Percentiles rank a stretch among this genome's conserved stretches.
Evolutionary conservation across 495 filamentous ascomycete species (phyloP).

Genomic region (Annulohypoxylon bovei): DNA sequence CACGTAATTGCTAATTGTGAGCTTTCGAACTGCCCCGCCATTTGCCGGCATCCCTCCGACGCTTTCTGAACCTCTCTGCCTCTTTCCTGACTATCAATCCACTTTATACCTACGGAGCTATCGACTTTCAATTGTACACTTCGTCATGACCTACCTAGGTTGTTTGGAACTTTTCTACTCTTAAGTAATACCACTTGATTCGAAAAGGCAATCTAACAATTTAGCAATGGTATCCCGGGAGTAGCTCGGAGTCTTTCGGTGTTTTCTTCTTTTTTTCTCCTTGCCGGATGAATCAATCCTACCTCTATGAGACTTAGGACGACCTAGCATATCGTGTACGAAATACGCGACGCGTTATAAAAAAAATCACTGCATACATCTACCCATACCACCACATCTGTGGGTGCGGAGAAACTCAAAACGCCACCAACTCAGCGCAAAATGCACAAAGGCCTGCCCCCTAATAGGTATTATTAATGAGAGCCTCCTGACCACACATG

Average conservation of each 20-base stretch:
- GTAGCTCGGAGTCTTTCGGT: conserved; percentile 28
- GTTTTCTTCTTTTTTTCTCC: conserved; percentile 7
- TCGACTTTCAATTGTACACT: not conserved
- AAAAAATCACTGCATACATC: not conserved
- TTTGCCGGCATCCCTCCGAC: conserved; percentile 41
- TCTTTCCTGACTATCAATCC: not conserved
- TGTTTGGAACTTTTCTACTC: not conserved
- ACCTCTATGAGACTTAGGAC: not conserved
- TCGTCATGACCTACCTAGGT: not conserved
- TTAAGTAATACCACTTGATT: not conserved
- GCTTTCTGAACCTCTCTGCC: not conserved
- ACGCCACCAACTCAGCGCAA: conserved; percentile 22
- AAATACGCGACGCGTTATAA: conserved; percentile 34
- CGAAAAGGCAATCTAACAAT: not conserved
- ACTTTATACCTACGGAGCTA: not conserved
- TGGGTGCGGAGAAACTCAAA: conserved; percentile 24
- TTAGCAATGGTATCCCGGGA: not conserved
- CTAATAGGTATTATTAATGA: conserved; percentile 14
- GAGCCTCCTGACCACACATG: conserved; percentile 19
- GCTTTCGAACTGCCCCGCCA: conserved; percentile 32
- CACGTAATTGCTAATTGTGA: conserved; percentile 39
- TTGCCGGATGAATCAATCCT: not conserved
- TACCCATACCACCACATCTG: not conserved
- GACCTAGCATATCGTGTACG: conserved; percentile 1
- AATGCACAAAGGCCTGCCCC: conserved; percentile 5